Evolutionary conservation across 1,284 basidiomycete species (phyloP).

Genomic region (Ganoderma meredithae): DNA sequence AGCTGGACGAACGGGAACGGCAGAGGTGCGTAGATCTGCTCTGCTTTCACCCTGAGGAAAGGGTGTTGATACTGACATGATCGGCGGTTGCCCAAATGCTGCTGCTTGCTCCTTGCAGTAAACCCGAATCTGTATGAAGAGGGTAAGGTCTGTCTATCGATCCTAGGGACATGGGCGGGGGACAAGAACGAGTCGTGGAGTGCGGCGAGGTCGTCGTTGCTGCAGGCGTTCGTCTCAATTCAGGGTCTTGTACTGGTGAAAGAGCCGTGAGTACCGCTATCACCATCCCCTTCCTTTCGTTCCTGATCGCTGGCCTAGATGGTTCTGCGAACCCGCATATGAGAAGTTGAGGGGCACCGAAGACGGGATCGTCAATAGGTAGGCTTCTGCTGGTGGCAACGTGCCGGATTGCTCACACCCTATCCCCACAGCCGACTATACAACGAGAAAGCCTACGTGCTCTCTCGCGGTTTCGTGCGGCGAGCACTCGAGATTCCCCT

Average conservation of each 20-base stretch:
- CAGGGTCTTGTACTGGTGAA: constrained; percentile 93
- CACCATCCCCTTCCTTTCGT: constrained; percentile 4
- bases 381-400: constrained; percentile 18
- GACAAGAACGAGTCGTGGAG: constrained; percentile 89
- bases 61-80: constrained; percentile 7
- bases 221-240: constrained; percentile 94
- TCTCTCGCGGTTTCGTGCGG: constrained; percentile 88
- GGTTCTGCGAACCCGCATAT: constrained; percentile 92
- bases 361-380: constrained; percentile 88
- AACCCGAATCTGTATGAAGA: constrained; percentile 95
- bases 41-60: not conserved
- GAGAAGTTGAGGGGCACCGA: constrained; percentile 90
- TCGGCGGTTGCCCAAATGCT: not conserved
- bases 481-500: constrained; percentile 84
- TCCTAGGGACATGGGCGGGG: constrained; percentile 92
- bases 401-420: constrained; percentile 12
- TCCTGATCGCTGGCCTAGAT: constrained; percentile 52
- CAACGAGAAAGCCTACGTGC: constrained; percentile 92
- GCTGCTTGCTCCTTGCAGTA: constrained; percentile 48
- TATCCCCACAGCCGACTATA: constrained; percentile 71
- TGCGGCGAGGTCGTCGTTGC: constrained; percentile 79
- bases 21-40: constrained; percentile 61
- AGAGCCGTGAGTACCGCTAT: constrained; percentile 72
- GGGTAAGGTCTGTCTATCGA: constrained; percentile 93
- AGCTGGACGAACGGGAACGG: constrained; percentile 96